Evolutionary conservation across 192 early-diverging fungal genomes (phyloP).

Genomic region (Podila epicladia): DNA sequence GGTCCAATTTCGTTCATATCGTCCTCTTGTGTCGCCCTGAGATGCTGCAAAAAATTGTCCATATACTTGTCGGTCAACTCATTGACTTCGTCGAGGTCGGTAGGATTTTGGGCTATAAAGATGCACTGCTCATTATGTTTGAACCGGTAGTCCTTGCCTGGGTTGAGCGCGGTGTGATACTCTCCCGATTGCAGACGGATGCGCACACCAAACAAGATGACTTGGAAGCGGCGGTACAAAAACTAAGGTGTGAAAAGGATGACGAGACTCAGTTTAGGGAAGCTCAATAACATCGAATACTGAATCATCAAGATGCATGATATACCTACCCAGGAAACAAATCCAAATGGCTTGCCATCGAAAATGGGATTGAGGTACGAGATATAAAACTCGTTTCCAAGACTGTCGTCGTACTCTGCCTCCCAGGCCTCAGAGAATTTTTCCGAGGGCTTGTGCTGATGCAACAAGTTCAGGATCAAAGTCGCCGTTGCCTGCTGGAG

Average conservation of each 20-base stretch:
- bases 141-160: slow-evolving; percentile 64
- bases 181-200: slow-evolving; percentile 44
- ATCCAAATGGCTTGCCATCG: slow-evolving; percentile 66
- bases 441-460: slow-evolving; percentile 61
- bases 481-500: slow-evolving; percentile 66
- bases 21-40: slow-evolving; percentile 22
- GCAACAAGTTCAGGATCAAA: slow-evolving; percentile 71
- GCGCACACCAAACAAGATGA: slow-evolving; percentile 56
- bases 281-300: neutral
- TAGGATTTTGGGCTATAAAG: slow-evolving; percentile 66
- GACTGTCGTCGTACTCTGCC: slow-evolving; percentile 76
- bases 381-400: slow-evolving; percentile 73
- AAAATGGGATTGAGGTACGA: slow-evolving; percentile 62
- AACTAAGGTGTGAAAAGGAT: slow-evolving; percentile 28
- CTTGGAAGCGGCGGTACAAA: slow-evolving; percentile 59
- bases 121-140: slow-evolving; percentile 61
- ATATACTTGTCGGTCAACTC: slow-evolving; percentile 32
- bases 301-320: neutral
- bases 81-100: slow-evolving; percentile 58
- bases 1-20: slow-evolving; percentile 18
- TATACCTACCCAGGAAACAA: slow-evolving; percentile 59
- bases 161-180: slow-evolving; percentile 67
- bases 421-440: slow-evolving; percentile 69
- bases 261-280: neutral
- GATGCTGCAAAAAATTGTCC: slow-evolving; percentile 30